A percentile compares a stretch with the other conserved stretches of the same genome.
These are phyloP conservation scores for Crithidia fasciculata DNA, from an alignment of 208 protist genomes.

Conservation along the genomic window DNA sequence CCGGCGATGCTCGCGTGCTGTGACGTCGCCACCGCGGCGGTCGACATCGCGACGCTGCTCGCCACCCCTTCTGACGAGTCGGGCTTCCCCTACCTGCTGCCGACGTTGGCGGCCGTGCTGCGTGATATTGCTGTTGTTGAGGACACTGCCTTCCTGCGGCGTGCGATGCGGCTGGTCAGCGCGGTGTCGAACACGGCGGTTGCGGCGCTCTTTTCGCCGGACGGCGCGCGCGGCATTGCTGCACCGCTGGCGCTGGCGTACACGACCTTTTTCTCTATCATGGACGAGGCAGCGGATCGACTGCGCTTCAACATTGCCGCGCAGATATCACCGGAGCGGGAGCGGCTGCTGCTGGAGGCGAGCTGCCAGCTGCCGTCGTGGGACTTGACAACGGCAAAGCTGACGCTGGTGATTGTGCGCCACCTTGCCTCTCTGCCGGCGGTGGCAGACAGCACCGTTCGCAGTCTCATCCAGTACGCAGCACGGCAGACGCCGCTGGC, in stretches of 20 bases:
- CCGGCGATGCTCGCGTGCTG: slow-evolving; percentile 36
- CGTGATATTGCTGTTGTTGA: slow-evolving; percentile 43
- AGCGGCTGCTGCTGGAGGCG: slow-evolving; percentile 60
- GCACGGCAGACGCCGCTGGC: slow-evolving; percentile 62
- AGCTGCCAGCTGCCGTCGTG: slow-evolving; percentile 67
- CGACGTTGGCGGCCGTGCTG: slow-evolving; percentile 64
- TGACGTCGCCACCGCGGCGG: slow-evolving; percentile 26
- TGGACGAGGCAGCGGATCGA: slow-evolving; percentile 76
- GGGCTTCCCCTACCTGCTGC: slow-evolving; percentile 46
- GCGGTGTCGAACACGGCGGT: slow-evolving; percentile 52
- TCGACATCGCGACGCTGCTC: slow-evolving; percentile 30
- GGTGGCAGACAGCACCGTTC: slow-evolving; percentile 61
- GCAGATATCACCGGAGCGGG: slow-evolving; percentile 32
- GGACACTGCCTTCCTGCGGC: slow-evolving; percentile 41
- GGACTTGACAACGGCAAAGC: slow-evolving; percentile 55
- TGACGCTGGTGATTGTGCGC: slow-evolving; percentile 76
- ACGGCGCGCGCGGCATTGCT: slow-evolving; percentile 45
- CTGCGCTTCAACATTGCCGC: slow-evolving; percentile 77
- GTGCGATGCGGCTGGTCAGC: slow-evolving; percentile 56
- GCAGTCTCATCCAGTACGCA: slow-evolving; percentile 60
- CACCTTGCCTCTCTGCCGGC: slow-evolving; percentile 72
- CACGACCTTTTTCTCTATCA: slow-evolving; percentile 63
- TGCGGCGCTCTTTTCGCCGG: slow-evolving; percentile 43
- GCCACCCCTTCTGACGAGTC: not conserved
- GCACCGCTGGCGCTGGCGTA: slow-evolving; percentile 38